Conservation (phyloP, 495 filamentous ascomycete species). For the Astrothelium subdiscretum region DNA sequence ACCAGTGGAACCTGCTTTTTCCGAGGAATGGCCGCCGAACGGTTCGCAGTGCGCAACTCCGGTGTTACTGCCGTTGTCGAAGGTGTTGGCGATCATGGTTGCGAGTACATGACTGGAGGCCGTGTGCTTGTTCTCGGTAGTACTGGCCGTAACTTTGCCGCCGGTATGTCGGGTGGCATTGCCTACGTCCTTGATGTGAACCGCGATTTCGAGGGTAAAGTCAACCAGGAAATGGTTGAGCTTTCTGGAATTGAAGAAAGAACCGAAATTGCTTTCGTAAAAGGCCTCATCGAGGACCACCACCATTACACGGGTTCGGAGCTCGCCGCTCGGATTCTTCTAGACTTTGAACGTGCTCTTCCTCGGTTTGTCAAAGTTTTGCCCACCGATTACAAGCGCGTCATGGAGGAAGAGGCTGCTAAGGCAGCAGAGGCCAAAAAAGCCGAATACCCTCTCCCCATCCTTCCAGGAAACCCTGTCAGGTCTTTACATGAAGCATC, state of each 20-base stretch:
- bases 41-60: slow-evolving; percentile 96
- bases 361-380: slow-evolving; percentile 89
- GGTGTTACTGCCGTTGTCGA: slow-evolving; percentile 95
- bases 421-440: slow-evolving; percentile 79
- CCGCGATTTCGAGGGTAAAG: slow-evolving; percentile 83
- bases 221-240: slow-evolving; percentile 99
- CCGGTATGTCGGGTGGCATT: slow-evolving; percentile 98
- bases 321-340: slow-evolving; percentile 82
- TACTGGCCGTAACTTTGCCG: slow-evolving; percentile 98
- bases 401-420: slow-evolving; percentile 72
- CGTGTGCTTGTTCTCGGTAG: slow-evolving; percentile 80
- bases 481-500: slow-evolving; percentile 40
- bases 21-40: slow-evolving; percentile 93
- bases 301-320: slow-evolving; percentile 99
- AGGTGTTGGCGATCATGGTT: slow-evolving; percentile 94
- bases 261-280: slow-evolving; percentile 83
- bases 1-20: slow-evolving; percentile 93
- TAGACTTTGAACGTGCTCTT: slow-evolving; percentile 94
- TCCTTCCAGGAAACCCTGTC: slow-evolving; percentile 50
- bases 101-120: slow-evolving; percentile 99
- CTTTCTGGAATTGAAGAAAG: slow-evolving; percentile 79
- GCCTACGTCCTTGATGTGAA: slow-evolving; percentile 92
- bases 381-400: slow-evolving; percentile 95
- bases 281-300: slow-evolving; percentile 92
- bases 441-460: slow-evolving; percentile 72